Evolutionary conservation across 2,329 filamentous ascomycete species (phyloP), one percentile per base, ranked within the genome.

Genomic region (Raffaelea ambrosiae): DNA sequence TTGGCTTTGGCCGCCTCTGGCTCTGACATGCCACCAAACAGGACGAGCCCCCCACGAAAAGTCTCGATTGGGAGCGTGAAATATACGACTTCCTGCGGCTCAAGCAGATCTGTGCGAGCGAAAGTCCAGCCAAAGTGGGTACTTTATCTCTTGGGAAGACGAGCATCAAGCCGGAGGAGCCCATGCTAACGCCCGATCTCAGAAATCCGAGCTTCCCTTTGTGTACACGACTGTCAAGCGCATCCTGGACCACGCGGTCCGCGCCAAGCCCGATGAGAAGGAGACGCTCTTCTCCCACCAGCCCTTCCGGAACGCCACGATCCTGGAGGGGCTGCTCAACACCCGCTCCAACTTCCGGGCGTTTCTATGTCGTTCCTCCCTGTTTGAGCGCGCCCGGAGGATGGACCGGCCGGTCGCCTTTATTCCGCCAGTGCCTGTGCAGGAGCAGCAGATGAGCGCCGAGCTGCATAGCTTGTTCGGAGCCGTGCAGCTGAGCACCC

Each of bases 381-480:
- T 88, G 2, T 86, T 78, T 59, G 66, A 73, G 11, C 71, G 18
- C 10, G 43, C 23, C 14, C 31, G 21, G 29, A 9, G 29, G 18
- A 9, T 8, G 23, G 13, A 11, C 5, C 40, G 36, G 38, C 46
- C n/a, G 35, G 48, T 54, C 26, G 55, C 53, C 16, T 38, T 46
- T 21, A 53, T 61, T 9, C 69, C 65, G 13, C 69, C 64, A 13
- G 65, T n/a, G n/a, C n/a, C n/a, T n/a, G n/a, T n/a, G n/a, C n/a
- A 65, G 22, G 61, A 67, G 44, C 74, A 77, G 26, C 85, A 88
- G 64, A 68, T 76, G 54, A 83, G 79, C 53, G 86, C 86, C 21
- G 84, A 83, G 59, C 65, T 90, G 21, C 84, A 88, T 60, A 79
- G 77, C 53, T 66, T 87, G 23, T 83, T 79, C 53, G 85, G 86